Conservation (phyloP, 2,329 filamentous ascomycete genomes). For the Penicillium sp. region DNA sequence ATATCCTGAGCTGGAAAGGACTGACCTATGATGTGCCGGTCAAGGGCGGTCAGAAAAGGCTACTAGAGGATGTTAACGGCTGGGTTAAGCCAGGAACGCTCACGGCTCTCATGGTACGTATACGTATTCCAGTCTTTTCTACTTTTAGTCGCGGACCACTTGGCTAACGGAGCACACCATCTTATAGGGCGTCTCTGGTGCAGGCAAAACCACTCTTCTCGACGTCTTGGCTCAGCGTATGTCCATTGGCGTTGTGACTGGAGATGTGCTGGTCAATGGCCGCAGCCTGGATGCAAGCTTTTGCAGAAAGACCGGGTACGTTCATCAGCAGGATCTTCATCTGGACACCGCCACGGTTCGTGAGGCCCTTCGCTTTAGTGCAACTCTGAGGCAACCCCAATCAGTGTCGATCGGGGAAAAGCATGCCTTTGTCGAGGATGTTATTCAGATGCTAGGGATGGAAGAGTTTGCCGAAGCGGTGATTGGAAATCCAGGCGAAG, state of each 20-base stretch:
- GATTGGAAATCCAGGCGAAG: constrained; percentile 80
- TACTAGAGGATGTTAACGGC: constrained; percentile 52
- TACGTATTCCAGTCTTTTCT: too few species aligned
- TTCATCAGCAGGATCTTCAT: constrained; percentile 70
- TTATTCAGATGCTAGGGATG: constrained; percentile 82
- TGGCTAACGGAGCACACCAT: too few species aligned
- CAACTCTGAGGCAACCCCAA: constrained; percentile 73
- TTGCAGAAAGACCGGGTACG: constrained; percentile 62
- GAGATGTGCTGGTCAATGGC: constrained; percentile 63
- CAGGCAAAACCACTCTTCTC: constrained; percentile 59
- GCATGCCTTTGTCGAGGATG: constrained; percentile 72
- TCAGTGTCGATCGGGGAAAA: constrained; percentile 67
- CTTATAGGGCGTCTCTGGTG: constrained; percentile 51
- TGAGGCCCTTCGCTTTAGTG: constrained; percentile 79
- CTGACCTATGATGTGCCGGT: constrained; percentile 48
- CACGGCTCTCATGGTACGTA: constrained; percentile 49
- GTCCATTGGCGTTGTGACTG: constrained; percentile 58
- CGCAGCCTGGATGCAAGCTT: constrained; percentile 53
- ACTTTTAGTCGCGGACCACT: too few species aligned
- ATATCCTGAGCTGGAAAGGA: neutral
- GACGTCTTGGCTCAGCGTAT: constrained; percentile 56
- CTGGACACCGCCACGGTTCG: constrained; percentile 77
- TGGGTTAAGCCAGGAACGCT: constrained; percentile 54
- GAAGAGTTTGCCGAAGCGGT: constrained; percentile 79
- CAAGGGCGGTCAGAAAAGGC: constrained; percentile 47